These are phyloP conservation scores for Penicillium sp. DNA, from an alignment of 2,329 filamentous ascomycete genomes.

Conservation along the genomic window DNA sequence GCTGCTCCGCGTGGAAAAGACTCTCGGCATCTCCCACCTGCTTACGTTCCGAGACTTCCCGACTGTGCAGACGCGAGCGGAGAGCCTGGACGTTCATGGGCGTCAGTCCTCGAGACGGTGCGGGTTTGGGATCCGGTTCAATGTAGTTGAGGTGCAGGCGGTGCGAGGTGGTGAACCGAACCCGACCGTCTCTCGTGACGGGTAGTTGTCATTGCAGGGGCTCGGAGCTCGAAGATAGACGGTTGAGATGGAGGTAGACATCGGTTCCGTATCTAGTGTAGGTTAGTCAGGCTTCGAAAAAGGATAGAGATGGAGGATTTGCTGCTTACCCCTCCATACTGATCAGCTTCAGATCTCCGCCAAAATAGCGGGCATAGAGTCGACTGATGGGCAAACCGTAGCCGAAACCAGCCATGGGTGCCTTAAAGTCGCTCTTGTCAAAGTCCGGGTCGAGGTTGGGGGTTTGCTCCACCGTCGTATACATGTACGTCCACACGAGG, in stretches of 20 bases:
- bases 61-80: constrained; percentile 64
- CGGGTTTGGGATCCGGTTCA: constrained; percentile 29
- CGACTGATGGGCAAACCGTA: constrained; percentile 93
- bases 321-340: constrained; percentile 91
- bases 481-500: constrained; percentile 99
- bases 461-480: constrained; percentile 95
- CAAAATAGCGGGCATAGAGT: constrained; percentile 94
- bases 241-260: constrained; percentile 95
- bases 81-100: constrained; percentile 53
- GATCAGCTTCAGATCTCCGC: constrained; percentile 92
- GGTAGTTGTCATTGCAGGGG: constrained; percentile 89
- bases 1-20: constrained; percentile 58
- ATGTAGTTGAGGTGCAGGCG: constrained; percentile 39
- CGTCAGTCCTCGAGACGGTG: constrained; percentile 50
- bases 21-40: constrained; percentile 86
- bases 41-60: constrained; percentile 77
- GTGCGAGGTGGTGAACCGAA: constrained; percentile 39
- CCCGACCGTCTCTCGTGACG: constrained; percentile 73
- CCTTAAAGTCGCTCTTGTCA: constrained; percentile 98
- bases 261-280: constrained; percentile 82
- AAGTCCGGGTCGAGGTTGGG: constrained; percentile 95
- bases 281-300: constrained; percentile 7
- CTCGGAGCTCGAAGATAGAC: constrained; percentile 90
- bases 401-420: constrained; percentile 98
- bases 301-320: not conserved